These are phyloP conservation scores for Casaregolazyma suthepensis DNA, from an alignment of 1,139 yeast species.

Conservation along the genomic window DNA sequence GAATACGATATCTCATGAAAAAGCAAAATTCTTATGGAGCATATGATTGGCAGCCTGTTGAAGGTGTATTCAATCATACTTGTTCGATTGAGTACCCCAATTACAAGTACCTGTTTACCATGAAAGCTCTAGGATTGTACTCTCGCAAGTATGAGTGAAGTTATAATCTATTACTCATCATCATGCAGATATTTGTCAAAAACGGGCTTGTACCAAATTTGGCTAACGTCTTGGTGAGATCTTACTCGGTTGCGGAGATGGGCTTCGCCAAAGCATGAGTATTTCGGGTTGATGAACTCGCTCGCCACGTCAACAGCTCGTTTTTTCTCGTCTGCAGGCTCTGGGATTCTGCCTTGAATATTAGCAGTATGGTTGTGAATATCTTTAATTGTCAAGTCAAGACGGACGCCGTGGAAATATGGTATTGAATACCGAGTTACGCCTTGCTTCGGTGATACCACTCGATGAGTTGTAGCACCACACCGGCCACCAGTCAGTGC, in stretches of 20 bases:
- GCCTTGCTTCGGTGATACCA: slow-evolving; percentile 49
- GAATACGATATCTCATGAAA: slow-evolving; percentile 55
- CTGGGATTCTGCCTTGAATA: slow-evolving; percentile 28
- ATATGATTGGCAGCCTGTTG: slow-evolving; percentile 79
- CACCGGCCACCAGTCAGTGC: slow-evolving; percentile 37
- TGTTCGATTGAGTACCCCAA: slow-evolving; percentile 94
- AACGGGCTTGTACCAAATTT: slow-evolving; percentile 54
- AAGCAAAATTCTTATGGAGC: slow-evolving; percentile 76
- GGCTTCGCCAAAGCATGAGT: slow-evolving; percentile 45
- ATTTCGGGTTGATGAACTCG: slow-evolving; percentile 31
- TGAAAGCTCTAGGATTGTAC: slow-evolving; percentile 87
- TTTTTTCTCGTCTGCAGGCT: slow-evolving; percentile 25
- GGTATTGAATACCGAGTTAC: slow-evolving; percentile 34
- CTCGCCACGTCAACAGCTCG: slow-evolving; percentile 32
- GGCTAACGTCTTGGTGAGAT: slow-evolving; percentile 63
- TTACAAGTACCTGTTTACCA: slow-evolving; percentile 82
- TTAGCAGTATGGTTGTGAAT: slow-evolving; percentile 25
- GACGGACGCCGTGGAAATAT: slow-evolving; percentile 33
- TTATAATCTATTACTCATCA: neutral
- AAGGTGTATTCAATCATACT: slow-evolving; percentile 94
- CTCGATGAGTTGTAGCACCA: slow-evolving; percentile 62
- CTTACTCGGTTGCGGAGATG: slow-evolving; percentile 59
- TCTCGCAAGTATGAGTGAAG: slow-evolving; percentile 21
- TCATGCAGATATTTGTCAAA: slow-evolving; percentile 23
- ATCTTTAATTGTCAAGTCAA: slow-evolving; percentile 28